Conservation (phyloP, 2,329 filamentous ascomycete genomes). For the Microdochium nivale region DNA sequence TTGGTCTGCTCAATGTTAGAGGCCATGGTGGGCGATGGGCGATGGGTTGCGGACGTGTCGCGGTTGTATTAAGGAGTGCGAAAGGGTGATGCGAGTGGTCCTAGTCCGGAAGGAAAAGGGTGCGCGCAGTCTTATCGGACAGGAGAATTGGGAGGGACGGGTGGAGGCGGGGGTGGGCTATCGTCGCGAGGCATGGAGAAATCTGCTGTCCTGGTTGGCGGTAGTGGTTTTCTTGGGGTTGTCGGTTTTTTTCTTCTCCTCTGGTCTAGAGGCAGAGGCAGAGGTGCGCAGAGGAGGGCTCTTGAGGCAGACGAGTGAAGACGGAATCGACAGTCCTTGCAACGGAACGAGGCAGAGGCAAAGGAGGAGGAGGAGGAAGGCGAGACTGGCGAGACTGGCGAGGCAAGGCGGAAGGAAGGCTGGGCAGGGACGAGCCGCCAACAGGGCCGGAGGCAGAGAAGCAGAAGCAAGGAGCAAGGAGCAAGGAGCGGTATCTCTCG, state of each 20-base stretch:
- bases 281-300: not conserved
- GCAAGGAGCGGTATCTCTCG: not conserved
- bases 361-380: not conserved
- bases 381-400: not conserved
- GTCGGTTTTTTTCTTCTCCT: not conserved
- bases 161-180: slow-evolving; percentile 53
- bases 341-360: not conserved
- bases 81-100: not conserved
- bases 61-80: not conserved
- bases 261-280: not conserved
- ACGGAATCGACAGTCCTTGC: not conserved
- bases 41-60: not conserved
- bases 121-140: slow-evolving; percentile 49
- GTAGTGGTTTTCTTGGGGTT: not conserved
- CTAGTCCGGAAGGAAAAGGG: no score
- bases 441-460: not conserved
- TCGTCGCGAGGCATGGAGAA: slow-evolving; percentile 54
- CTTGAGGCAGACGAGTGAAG: not conserved
- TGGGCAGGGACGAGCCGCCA: not conserved
- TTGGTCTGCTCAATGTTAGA: slow-evolving; percentile 20
- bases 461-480: not conserved
- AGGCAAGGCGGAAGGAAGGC: not conserved
- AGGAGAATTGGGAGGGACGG: slow-evolving; percentile 55
- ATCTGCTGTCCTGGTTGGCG: not conserved
- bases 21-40: slow-evolving; percentile 4